phyloP scores from a whole-genome alignment of 2,329 filamentous ascomycete genomes.

The Sporothrix pallida region DNA sequence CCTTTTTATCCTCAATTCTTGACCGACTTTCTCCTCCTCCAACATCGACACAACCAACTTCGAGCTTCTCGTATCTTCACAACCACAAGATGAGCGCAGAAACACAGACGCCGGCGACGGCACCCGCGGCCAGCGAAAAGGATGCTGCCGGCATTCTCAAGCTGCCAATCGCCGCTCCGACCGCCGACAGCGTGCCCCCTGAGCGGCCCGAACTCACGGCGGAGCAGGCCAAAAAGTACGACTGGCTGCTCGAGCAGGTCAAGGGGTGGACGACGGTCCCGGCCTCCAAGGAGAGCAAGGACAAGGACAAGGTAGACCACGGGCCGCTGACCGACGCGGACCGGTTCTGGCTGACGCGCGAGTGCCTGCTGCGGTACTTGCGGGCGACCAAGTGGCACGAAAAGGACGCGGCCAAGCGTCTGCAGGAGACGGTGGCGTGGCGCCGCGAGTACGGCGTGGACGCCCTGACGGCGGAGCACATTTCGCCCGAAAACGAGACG shows the following conservation, averaged over 20 bases:
- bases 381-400: slow-evolving; percentile 91
- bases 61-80: not conserved
- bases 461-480: slow-evolving; percentile 80
- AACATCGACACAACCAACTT: not conserved
- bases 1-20: too few species aligned
- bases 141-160: slow-evolving; percentile 39
- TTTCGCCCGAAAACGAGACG: slow-evolving; percentile 92
- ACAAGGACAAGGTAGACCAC: slow-evolving; percentile 52
- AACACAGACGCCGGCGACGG: slow-evolving; percentile 12
- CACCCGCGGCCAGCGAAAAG: slow-evolving; percentile 37
- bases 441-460: slow-evolving; percentile 87
- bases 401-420: slow-evolving; percentile 75
- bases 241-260: slow-evolving; percentile 72
- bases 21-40: too few species aligned
- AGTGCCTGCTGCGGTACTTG: slow-evolving; percentile 91
- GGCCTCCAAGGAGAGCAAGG: slow-evolving; percentile 52
- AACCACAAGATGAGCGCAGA: slow-evolving; percentile 22
- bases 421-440: slow-evolving; percentile 84
- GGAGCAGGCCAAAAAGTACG: slow-evolving; percentile 84
- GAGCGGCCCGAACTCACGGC: slow-evolving; percentile 66
- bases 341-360: slow-evolving; percentile 86
- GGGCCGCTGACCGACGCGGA: slow-evolving; percentile 78
- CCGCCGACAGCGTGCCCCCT: slow-evolving; percentile 62
- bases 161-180: slow-evolving; percentile 62
- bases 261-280: slow-evolving; percentile 73